Percentiles rank a stretch among this genome's conserved stretches.
Evolutionary conservation across 2,329 filamentous ascomycete genomes (phyloP).

Genomic region (Alternaria postmessia): DNA sequence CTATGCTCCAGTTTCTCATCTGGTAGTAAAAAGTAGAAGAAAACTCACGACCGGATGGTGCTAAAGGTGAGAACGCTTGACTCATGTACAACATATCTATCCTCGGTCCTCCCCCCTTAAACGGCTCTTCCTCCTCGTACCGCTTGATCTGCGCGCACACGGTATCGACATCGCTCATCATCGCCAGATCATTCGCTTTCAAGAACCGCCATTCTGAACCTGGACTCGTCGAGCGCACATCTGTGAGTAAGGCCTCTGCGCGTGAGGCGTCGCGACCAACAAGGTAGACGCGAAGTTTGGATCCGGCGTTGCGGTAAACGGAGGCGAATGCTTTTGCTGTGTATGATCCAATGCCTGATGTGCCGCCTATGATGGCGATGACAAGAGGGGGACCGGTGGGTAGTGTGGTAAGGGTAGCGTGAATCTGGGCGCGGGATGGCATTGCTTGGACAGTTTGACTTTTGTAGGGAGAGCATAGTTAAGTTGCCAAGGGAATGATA

Average conservation of each 20-base stretch:
- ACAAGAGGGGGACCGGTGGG: constrained; percentile 31
- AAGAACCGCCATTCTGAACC: constrained; percentile 47
- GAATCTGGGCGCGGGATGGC: constrained; percentile 7
- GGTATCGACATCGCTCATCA: constrained; percentile 48
- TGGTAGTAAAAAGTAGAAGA: no score
- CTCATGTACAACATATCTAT: constrained; percentile 48
- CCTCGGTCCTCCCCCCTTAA: constrained; percentile 28
- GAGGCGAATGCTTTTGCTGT: constrained; percentile 26
- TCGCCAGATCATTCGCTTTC: constrained; percentile 39
- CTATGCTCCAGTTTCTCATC: no score
- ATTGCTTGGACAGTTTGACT: neutral
- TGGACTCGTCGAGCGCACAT: constrained; percentile 39
- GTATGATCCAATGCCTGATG: constrained; percentile 39
- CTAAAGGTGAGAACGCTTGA: constrained; percentile 37
- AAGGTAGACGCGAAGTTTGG: constrained; percentile 52
- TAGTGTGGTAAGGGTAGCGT: constrained; percentile 22
- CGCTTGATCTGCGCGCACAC: constrained; percentile 38
- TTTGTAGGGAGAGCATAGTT: neutral
- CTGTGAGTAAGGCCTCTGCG: constrained; percentile 37
- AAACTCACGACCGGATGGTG: constrained; percentile 57
- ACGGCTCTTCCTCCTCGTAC: constrained; percentile 31
- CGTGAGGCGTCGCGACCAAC: constrained; percentile 51
- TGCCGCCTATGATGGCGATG: constrained; percentile 31
- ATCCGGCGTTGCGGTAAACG: constrained; percentile 13
- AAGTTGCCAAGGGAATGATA: neutral